Percentiles rank a stretch among this genome's conserved stretches.
Conservation (phyloP, 306 rosid genomes). For the peach (Prunus persica) region DNA sequence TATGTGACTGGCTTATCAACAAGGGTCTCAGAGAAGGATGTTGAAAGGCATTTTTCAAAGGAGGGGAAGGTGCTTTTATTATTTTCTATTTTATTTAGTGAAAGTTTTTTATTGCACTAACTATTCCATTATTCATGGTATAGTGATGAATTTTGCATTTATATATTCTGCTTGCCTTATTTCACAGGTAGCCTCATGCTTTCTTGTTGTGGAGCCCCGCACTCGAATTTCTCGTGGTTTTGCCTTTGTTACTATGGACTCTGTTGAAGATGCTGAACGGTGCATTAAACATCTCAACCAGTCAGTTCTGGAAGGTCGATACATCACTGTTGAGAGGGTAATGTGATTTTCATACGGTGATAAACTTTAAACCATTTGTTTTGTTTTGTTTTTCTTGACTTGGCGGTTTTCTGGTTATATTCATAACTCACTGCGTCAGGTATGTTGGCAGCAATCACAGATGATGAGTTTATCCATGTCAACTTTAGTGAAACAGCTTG, state of each 20-base stretch:
- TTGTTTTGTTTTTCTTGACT: slow-evolving; percentile 60
- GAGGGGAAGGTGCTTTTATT: slow-evolving; percentile 77
- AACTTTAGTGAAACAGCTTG: slow-evolving; percentile 96
- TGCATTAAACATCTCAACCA: slow-evolving; percentile 92
- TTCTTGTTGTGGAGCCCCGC: slow-evolving; percentile 95
- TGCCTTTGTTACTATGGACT: slow-evolving; percentile 89
- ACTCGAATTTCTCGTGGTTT: slow-evolving; percentile 91
- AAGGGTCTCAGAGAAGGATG: slow-evolving; percentile 84
- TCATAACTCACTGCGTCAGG: slow-evolving; percentile 95
- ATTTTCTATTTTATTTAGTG: not conserved
- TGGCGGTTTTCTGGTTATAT: slow-evolving; percentile 90
- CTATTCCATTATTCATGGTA: not conserved
- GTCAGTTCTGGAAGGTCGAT: slow-evolving; percentile 92
- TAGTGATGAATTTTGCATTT: not conserved
- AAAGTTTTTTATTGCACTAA: not conserved
- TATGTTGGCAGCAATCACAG: slow-evolving; percentile 98
- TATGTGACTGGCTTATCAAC: slow-evolving; percentile 94
- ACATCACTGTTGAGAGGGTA: slow-evolving; percentile 95
- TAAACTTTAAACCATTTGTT: slow-evolving; percentile 19
- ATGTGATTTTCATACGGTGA: slow-evolving; percentile 24
- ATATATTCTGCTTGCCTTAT: not conserved
- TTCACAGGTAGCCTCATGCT: slow-evolving; percentile 87
- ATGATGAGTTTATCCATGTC: slow-evolving; percentile 94
- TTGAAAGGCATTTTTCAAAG: slow-evolving; percentile 87
- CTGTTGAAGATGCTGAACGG: slow-evolving; percentile 74